Conservation (phyloP, 2,329 filamentous ascomycete species). For the Dendryphion nanum region DNA sequence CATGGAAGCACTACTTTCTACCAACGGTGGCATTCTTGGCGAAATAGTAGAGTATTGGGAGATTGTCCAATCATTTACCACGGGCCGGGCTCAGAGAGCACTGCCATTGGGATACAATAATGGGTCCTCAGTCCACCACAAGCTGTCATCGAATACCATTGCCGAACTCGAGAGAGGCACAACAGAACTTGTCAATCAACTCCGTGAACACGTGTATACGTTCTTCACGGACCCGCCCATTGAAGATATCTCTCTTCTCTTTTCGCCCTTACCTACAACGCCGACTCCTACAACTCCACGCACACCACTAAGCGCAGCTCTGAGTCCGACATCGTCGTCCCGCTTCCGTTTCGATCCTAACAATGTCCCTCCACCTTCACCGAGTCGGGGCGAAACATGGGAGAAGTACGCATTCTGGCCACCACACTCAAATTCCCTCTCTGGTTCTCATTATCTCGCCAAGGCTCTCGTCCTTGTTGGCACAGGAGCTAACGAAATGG, state of each 20-base stretch:
- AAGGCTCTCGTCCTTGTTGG: conserved; percentile 80
- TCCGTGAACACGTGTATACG: conserved; percentile 74
- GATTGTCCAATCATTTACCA: conserved; percentile 83
- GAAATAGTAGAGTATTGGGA: conserved; percentile 95
- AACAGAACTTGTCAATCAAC: conserved; percentile 76
- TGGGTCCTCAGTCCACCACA: conserved; percentile 78
- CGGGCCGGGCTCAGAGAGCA: conserved; percentile 76
- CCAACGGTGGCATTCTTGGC: conserved; percentile 73
- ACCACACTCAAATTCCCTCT: conserved; percentile 85
- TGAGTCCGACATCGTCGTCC: conserved; percentile 62
- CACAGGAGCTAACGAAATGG: conserved; percentile 84
- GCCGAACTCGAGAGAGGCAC: conserved; percentile 72
- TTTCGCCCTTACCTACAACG: conserved; percentile 73
- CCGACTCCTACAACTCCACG: conserved; percentile 62
- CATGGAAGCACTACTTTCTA: conserved; percentile 70
- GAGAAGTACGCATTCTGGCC: conserved; percentile 97
- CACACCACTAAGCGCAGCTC: conserved; percentile 54
- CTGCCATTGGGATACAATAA: conserved; percentile 80
- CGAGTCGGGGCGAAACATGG: conserved; percentile 74
- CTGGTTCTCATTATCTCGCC: conserved; percentile 85
- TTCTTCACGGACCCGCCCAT: conserved; percentile 88
- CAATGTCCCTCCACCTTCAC: conserved; percentile 75
- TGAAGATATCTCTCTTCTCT: conserved; percentile 84
- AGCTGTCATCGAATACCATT: conserved; percentile 69
- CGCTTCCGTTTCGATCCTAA: conserved; percentile 78